A percentile compares a stretch with the other conserved stretches of the same genome.
Conservation (phyloP, 169 alveolate species). For the Cryptosporidium ubiquitum region DNA sequence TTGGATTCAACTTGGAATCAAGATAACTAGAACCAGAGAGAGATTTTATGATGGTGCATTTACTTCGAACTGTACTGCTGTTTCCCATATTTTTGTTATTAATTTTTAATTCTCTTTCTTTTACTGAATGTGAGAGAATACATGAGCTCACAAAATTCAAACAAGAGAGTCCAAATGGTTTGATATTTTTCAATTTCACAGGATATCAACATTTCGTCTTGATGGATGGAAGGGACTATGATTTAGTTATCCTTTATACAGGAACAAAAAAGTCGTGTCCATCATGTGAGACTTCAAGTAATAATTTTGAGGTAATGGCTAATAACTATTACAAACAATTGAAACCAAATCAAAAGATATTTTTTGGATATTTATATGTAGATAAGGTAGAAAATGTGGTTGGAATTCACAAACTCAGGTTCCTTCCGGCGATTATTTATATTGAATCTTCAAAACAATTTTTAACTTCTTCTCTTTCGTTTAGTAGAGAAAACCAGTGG, state of each 20-base stretch:
- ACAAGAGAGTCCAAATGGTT: constrained; percentile 15
- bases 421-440: constrained; percentile 64
- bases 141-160: constrained; percentile 28
- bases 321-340: constrained; percentile 50
- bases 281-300: constrained; percentile 24
- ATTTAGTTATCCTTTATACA: constrained; percentile 51
- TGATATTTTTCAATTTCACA: constrained; percentile 43
- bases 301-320: constrained; percentile 34
- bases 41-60: background rate
- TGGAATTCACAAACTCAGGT: constrained; percentile 41
- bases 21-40: background rate
- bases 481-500: constrained; percentile 71
- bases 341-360: background rate
- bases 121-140: constrained; percentile 13
- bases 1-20: background rate
- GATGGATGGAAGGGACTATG: constrained; percentile 46
- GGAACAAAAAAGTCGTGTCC: constrained; percentile 63
- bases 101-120: background rate
- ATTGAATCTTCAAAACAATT: constrained; percentile 53
- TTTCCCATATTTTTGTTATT: background rate
- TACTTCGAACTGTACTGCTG: background rate
- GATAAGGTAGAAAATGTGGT: constrained; percentile 71
- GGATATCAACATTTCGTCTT: constrained; percentile 69
- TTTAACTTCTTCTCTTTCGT: constrained; percentile 16
- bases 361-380: constrained; percentile 56